Base-by-base conservation (phyloP, 1,284 basidiomycete genomes). In the Boletellus dicymbophilus region DNA sequence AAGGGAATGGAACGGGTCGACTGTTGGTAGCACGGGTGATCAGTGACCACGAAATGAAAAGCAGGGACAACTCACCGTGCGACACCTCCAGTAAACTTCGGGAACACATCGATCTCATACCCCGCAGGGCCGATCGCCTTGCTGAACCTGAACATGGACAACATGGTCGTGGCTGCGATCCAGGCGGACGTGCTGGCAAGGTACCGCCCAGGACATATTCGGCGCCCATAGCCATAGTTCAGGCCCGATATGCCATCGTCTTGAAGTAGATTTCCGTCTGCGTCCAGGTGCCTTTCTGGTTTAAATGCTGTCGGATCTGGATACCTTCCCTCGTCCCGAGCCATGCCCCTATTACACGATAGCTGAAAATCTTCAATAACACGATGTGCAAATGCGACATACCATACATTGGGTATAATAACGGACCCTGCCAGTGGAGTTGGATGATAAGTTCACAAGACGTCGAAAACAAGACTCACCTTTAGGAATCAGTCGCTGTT, bases 401-500 rank as follows among this genome's bases (percentile, higher is more conserved):
- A 59, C 62, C 62, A 65, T 16, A 52, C 9, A 30, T 64, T 62
- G 10, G 51, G 49, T 38, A 65, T 45, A 9, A 64, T 44, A 36
- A 57, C 27, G 13, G 58, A 46, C 22, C 63, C 64, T 64, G 34
- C 8, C 6, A 15, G 27, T 16, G 7, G 2, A 25, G n/a, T n/a
- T n/a, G n/a, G n/a, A n/a, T n/a, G n/a, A 27, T 20, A 1, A 10
- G 6, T 3, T 20, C 3, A n/a, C n/a, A n/a, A 13, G n/a, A 44
- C 7, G 9, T 26, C 4, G 13, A 11, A 38, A 30, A 41, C 6
- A 13, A 9, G 7, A 33, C 62, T 23, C 10, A 56, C 66, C 66
- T 40, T 64, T 61, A 15, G 59, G 65, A 37, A 68, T 66, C 3
- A 58, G 40, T 12, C 44, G 46, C 13, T 53, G 54, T 21, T 66